These are phyloP conservation scores for Talaromyces trachyspermus DNA, from an alignment of 495 filamentous ascomycete genomes.

Conservation along the genomic window DNA sequence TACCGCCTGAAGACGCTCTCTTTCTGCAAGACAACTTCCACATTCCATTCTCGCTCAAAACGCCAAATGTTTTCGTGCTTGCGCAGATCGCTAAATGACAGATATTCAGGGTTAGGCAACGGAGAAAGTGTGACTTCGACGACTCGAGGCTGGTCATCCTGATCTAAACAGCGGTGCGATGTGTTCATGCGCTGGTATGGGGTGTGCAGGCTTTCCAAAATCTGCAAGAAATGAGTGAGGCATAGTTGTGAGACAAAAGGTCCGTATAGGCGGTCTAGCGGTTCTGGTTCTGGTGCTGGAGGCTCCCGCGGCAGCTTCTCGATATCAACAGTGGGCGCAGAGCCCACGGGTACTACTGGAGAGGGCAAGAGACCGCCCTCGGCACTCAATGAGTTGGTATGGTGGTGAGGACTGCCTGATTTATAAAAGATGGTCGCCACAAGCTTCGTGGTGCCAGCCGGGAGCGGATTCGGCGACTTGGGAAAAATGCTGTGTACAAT, in stretches of 20 bases:
- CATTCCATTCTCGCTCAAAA: slow-evolving; percentile 81
- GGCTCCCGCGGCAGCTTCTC: slow-evolving; percentile 67
- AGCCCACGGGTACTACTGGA: slow-evolving; percentile 35
- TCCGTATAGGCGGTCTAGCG: slow-evolving; percentile 70
- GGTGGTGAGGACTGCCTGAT: slow-evolving; percentile 34
- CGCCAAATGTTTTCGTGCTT: slow-evolving; percentile 73
- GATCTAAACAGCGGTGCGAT: slow-evolving; percentile 65
- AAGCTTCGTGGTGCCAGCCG: slow-evolving; percentile 30
- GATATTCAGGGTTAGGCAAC: slow-evolving; percentile 56
- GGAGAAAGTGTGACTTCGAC: slow-evolving; percentile 66
- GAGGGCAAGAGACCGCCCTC: slow-evolving; percentile 27
- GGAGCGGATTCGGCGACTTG: slow-evolving; percentile 28
- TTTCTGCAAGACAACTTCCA: slow-evolving; percentile 67
- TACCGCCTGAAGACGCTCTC: slow-evolving; percentile 67
- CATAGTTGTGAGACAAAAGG: slow-evolving; percentile 70
- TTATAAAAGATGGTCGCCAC: slow-evolving; percentile 45
- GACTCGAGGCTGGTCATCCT: slow-evolving; percentile 51
- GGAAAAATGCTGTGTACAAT: slow-evolving; percentile 39
- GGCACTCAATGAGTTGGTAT: slow-evolving; percentile 23
- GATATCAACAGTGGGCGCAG: slow-evolving; percentile 59
- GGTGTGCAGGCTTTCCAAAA: slow-evolving; percentile 62
- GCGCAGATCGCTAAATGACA: slow-evolving; percentile 60
- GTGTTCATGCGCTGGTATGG: slow-evolving; percentile 51
- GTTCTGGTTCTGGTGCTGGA: slow-evolving; percentile 53
- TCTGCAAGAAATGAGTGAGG: slow-evolving; percentile 74